Conservation (phyloP, 352 stramenopile genomes). For the Globisporangium paddicum region DNA sequence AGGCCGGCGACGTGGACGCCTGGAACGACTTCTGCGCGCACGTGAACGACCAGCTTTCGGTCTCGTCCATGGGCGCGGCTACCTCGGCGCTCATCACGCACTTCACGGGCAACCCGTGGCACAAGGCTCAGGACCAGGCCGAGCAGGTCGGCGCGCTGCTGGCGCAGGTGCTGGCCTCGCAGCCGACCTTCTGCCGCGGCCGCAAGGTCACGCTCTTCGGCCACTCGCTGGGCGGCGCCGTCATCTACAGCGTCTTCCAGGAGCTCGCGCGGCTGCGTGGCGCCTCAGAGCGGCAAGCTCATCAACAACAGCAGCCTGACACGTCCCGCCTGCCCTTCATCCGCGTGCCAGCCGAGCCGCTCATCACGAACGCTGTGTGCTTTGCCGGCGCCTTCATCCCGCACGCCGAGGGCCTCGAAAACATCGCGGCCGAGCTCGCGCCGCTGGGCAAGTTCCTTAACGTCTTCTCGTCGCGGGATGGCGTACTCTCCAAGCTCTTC, state of each 20-base stretch:
- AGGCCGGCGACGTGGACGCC: conserved; percentile 59
- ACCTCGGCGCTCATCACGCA: conserved; percentile 61
- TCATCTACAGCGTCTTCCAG: conserved; percentile 70
- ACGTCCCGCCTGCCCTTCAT: neutral
- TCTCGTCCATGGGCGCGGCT: conserved; percentile 23
- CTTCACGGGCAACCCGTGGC: conserved; percentile 81
- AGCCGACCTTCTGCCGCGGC: conserved; percentile 38
- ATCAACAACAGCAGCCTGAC: neutral
- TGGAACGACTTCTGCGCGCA: conserved; percentile 83
- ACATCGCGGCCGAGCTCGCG: conserved; percentile 32
- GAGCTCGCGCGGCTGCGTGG: conserved; percentile 48
- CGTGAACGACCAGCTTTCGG: conserved; percentile 56
- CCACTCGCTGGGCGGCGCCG: conserved; percentile 73
- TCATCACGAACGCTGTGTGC: conserved; percentile 52
- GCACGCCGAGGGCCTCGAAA: conserved; percentile 25
- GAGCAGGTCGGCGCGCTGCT: conserved; percentile 71
- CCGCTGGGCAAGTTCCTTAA: conserved; percentile 58
- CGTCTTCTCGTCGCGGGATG: conserved; percentile 72
- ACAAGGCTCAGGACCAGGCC: conserved; percentile 78
- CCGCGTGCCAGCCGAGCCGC: conserved; percentile 8
- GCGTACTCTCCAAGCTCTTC: conserved; percentile 72
- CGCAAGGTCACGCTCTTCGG: conserved; percentile 68
- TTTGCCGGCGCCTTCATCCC: conserved; percentile 72
- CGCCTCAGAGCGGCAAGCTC: conserved; percentile 1
- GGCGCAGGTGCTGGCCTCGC: conserved; percentile 51